Evolutionary conservation across 176 grass and related monocot species (phyloP).

Genomic region (Zizania latifolia): DNA sequence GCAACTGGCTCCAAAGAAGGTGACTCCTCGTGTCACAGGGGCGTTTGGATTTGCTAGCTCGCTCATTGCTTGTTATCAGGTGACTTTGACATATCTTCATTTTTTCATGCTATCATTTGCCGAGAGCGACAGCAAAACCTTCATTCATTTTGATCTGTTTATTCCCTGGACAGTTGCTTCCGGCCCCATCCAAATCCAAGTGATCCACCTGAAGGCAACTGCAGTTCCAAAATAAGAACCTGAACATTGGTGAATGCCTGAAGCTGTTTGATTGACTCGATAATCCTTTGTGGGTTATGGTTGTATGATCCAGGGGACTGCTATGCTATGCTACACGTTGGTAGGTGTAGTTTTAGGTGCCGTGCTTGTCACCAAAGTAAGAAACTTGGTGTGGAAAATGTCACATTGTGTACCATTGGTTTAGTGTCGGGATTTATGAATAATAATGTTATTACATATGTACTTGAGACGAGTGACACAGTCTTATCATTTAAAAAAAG

Average conservation of each 20-base stretch:
- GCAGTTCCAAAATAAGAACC: slow-evolving; percentile 29
- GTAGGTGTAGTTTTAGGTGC: not conserved
- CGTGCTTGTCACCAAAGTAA: not conserved
- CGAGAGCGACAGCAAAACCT: not conserved
- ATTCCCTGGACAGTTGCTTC: slow-evolving; percentile 54
- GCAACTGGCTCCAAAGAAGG: slow-evolving; percentile 67
- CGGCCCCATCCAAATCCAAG: slow-evolving; percentile 56
- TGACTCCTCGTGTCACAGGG: slow-evolving; percentile 73
- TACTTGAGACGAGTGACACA: too few relatives aligned
- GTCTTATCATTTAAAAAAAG: too few relatives aligned
- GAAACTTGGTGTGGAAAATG: not conserved
- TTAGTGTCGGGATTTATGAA: not conserved
- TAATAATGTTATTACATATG: too few relatives aligned
- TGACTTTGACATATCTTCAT: not conserved
- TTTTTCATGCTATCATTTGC: not conserved
- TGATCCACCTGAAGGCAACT: not conserved
- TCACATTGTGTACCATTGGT: not conserved
- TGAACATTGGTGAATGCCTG: too few relatives aligned
- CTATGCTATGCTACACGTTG: too few relatives aligned
- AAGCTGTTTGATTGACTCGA: not conserved
- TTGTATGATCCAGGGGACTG: not conserved
- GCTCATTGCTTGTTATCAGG: slow-evolving; percentile 86
- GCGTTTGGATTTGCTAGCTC: slow-evolving; percentile 72
- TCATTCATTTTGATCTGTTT: not conserved
- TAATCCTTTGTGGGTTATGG: not conserved